Percentiles rank a stretch among this genome's conserved stretches.
Evolutionary conservation across 768 basidiomycete genomes (phyloP).

Genomic region (Macrocybe gigantea): DNA sequence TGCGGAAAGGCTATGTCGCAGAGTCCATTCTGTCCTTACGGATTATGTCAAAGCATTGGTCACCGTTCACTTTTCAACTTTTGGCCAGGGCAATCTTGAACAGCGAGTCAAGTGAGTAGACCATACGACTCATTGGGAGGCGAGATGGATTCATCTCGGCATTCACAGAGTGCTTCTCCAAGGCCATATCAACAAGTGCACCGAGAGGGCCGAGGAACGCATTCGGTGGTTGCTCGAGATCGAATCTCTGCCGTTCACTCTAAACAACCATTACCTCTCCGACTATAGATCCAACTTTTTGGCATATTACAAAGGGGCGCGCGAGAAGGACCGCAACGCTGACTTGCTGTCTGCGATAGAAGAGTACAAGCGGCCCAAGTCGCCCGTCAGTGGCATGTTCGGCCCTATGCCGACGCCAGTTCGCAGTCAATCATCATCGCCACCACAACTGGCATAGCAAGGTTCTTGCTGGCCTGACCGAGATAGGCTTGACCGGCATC

Average conservation of each 20-base stretch:
- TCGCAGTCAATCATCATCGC: background rate
- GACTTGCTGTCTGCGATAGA: slow-evolving; percentile 20
- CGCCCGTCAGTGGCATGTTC: background rate
- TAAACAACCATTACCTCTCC: slow-evolving; percentile 42
- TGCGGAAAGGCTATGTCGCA: slow-evolving; percentile 35
- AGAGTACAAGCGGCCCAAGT: slow-evolving; percentile 5
- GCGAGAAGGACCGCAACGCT: slow-evolving; percentile 24
- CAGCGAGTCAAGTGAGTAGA: slow-evolving; percentile 35
- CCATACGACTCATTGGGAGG: background rate
- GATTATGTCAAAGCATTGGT: slow-evolving; percentile 38
- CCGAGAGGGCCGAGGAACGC: slow-evolving; percentile 28
- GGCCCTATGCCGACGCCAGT: background rate
- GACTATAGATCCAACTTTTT: slow-evolving; percentile 46
- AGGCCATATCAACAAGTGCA: slow-evolving; percentile 42
- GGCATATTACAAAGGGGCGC: slow-evolving; percentile 37
- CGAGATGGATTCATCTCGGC: background rate
- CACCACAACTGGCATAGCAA: slow-evolving; percentile 20
- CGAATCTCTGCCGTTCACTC: slow-evolving; percentile 38
- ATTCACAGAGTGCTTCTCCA: slow-evolving; percentile 40
- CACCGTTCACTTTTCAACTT: slow-evolving; percentile 39
- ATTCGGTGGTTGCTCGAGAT: slow-evolving; percentile 41
- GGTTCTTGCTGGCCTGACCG: slow-evolving; percentile 27
- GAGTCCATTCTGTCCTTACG: slow-evolving; percentile 29
- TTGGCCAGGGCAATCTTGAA: slow-evolving; percentile 47
- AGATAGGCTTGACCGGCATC: slow-evolving; percentile 31